Base-by-base conservation (phyloP, 306 rosid genomes). In the Geum urbanum region DNA sequence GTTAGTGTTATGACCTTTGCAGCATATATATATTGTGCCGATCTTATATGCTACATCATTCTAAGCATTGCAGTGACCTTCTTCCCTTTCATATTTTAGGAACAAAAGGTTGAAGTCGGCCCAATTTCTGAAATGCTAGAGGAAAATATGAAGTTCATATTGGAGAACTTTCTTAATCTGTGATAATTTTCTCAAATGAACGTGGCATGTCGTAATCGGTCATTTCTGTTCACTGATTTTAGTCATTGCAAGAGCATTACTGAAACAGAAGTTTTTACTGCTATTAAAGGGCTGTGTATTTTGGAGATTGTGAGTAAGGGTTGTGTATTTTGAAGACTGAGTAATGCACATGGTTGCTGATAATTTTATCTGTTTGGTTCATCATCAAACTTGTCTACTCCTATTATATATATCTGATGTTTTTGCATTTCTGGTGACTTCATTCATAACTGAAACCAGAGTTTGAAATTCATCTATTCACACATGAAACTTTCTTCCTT, bases 41-140 rank as follows among this genome's bases (percentile, higher is more conserved):
- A 15, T 22, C 14, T 19, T 2, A 27, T 14, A 5, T 11, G 1
- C 47, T 16, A 16, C 6, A 11, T 7, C 37, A n/a, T 2, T 35
- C 11, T 27, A 9, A 40, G 47, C 47, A 10, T 67, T 0, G 9
- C 27, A 15, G 44, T 45, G 11, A 24, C 56, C 43, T 66, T 8
- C 19, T 60, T 53, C 51, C 54, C 71, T 57, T 48, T 57, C 55
- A 43, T 70, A 19, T 41, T 55, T 66, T 47, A 82, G 84, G 82
- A 68, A 24, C 56, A 41, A 48, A 43, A 74, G 11, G 79, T 47
- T 51, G 83, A 82, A 18, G 3, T 48, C 19, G 22, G 58, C 27
- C 72, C 69, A 68, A 70, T 87, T 53, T 64, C 78, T 32, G 75
- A 84, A 68, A 53, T 69, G 80, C 89, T 87, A n/a, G 76, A 82